Conservation (phyloP, 257 asterid genomes). For the Dorcoceras hygrometricum region DNA sequence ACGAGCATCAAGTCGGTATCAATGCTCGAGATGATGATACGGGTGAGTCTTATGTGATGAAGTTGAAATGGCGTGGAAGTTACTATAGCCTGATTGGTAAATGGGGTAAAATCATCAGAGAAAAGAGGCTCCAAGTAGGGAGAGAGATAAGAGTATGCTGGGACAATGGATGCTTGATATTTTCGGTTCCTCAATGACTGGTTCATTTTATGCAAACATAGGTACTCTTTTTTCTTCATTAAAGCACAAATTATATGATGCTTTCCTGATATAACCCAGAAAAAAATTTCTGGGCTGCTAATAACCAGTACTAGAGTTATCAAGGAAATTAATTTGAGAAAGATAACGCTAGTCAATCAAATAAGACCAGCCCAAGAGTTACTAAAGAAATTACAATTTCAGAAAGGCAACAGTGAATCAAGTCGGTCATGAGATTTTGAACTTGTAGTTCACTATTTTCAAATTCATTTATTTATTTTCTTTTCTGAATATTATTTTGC, state of each 20-base stretch:
- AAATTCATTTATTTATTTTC: background rate
- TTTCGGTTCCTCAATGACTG: conserved; percentile 46
- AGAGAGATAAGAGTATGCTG: conserved; percentile 52
- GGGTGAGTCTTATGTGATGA: conserved; percentile 47
- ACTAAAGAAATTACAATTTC: background rate
- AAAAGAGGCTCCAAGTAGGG: conserved; percentile 48
- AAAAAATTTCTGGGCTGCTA: conserved; percentile 20
- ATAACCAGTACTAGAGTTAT: conserved; percentile 20
- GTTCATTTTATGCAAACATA: conserved; percentile 26
- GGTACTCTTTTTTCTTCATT: conserved; percentile 28
- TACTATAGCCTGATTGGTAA: conserved; percentile 50
- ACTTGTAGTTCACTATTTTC: background rate
- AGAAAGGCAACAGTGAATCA: conserved; percentile 2
- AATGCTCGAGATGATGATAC: conserved; percentile 54
- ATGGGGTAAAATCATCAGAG: conserved; percentile 57
- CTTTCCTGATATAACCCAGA: conserved; percentile 19
- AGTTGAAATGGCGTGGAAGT: conserved; percentile 52
- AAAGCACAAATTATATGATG: conserved; percentile 1
- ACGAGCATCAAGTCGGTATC: conserved; percentile 43
- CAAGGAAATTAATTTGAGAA: conserved; percentile 24
- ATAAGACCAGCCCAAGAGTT: background rate
- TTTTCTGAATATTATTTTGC: background rate
- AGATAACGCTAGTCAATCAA: conserved; percentile 21
- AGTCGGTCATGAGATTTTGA: conserved; percentile 15
- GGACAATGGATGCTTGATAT: conserved; percentile 52